Evolutionary conservation across 805 yeast species (phyloP).

Genomic region (Candida incommunis): DNA sequence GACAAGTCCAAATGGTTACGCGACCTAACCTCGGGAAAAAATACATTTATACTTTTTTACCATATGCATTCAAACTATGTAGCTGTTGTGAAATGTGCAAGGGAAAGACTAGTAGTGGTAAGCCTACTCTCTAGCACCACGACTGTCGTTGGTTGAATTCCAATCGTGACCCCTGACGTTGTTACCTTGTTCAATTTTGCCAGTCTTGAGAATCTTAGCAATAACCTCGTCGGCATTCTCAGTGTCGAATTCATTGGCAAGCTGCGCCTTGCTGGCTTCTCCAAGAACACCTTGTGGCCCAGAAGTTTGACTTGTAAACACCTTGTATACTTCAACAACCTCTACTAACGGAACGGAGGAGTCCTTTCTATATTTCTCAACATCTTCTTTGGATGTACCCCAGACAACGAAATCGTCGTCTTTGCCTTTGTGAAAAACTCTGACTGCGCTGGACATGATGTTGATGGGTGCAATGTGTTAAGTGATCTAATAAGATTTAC

Average conservation of each 20-base stretch:
- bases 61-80: too few relatives aligned
- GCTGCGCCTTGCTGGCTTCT: conserved; percentile 52
- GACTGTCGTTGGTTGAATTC: conserved; percentile 34
- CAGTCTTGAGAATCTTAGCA: conserved; percentile 43
- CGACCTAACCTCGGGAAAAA: too few relatives aligned
- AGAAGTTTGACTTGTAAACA: conserved; percentile 47
- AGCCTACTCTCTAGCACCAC: conserved; percentile 19
- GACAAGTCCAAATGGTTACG: too few relatives aligned
- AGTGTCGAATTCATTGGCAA: conserved; percentile 56
- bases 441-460: too few relatives aligned
- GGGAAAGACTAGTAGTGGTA: too few relatives aligned
- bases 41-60: too few relatives aligned
- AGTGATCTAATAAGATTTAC: too few relatives aligned
- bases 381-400: conserved; percentile 37
- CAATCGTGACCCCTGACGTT: conserved; percentile 18
- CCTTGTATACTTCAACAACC: conserved; percentile 48
- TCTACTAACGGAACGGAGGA: conserved; percentile 40
- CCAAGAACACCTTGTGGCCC: conserved; percentile 64
- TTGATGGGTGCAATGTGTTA: too few relatives aligned
- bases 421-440: conserved; percentile 56
- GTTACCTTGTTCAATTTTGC: conserved; percentile 32
- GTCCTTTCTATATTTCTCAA: conserved; percentile 34
- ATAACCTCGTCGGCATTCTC: conserved; percentile 42
- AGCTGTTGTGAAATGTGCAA: too few relatives aligned
- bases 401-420: conserved; percentile 53